phyloP scores from a whole-genome alignment of 495 filamentous ascomycete species.

The Tuber melanosporum region DNA sequence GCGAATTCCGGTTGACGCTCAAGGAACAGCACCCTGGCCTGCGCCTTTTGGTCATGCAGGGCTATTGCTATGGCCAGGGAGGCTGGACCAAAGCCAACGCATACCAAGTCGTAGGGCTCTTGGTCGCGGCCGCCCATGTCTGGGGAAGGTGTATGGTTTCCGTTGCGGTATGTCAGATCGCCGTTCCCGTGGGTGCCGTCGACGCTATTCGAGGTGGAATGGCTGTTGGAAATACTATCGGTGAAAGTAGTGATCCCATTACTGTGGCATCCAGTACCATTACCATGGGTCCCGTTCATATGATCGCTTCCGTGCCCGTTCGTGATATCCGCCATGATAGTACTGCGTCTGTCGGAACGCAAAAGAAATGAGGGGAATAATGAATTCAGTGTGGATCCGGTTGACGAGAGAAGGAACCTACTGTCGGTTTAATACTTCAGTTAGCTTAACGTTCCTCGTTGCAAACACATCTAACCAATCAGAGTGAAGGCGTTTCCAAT shows the following conservation, averaged over 20 bases:
- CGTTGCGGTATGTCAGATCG: constrained; percentile 8
- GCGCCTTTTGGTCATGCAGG: constrained; percentile 60
- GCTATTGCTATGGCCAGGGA: constrained; percentile 90
- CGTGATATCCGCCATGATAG: constrained; percentile 1
- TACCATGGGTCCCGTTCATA: background rate
- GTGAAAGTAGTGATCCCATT: constrained; percentile 9
- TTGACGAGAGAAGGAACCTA: background rate
- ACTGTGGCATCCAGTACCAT: background rate
- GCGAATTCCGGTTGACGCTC: constrained; percentile 77
- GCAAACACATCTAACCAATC: constrained; percentile 17
- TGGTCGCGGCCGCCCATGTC: background rate
- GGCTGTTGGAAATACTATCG: constrained; percentile 36
- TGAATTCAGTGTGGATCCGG: background rate
- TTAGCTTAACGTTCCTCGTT: background rate
- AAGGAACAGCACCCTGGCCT: constrained; percentile 62
- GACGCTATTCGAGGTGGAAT: constrained; percentile 17
- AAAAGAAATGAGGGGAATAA: background rate
- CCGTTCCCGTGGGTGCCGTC: constrained; percentile 26
- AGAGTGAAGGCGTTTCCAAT: constrained; percentile 9
- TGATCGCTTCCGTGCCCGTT: background rate
- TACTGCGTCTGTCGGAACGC: background rate
- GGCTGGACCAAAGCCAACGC: constrained; percentile 89
- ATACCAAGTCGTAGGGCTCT: constrained; percentile 64
- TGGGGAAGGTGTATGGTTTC: constrained; percentile 21
- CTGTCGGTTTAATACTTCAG: background rate